Base-by-base conservation (phyloP, 257 asterid genomes). In the Osmanthus fragrans region DNA sequence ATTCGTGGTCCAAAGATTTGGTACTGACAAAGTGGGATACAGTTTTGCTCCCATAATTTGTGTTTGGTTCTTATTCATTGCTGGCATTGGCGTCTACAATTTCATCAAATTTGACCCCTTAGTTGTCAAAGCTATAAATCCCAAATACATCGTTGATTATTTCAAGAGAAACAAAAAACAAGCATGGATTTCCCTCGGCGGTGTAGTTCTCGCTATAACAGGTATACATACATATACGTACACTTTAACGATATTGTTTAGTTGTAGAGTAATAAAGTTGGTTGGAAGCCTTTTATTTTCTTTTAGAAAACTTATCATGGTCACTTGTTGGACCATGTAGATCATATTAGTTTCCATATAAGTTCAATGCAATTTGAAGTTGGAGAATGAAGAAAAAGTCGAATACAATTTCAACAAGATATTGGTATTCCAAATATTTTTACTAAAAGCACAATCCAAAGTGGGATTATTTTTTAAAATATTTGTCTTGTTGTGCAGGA, bases 121-220 rank as follows among this genome's bases (percentile, higher is more conserved):
- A 23, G 66, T 58, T n/a, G 4, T 58, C 66, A 58, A 58, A 21
- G 66, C 66, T 58, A 21, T 58, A 58, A 58, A 58, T 58, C 66
- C 66, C 8, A 58, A 21, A 58, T 58, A 58, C 32, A 58, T 58
- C 21, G 66, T 58, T 0, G 72, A 84, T 3, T 90, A 90, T 74
- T 89, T 92, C 49, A 78, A 0, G 19, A 81, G 92, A 82, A 88
- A 85, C 42, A 86, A 83, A n/a, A 71, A 71, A 21, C 29, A 58
- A 21, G 66, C 66, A n/a, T 58, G 66, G 66, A 21, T 58, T 0
- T 58, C 66, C 29, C 90, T 90, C 2, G 96, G 97, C 0, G 96
- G 96, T 23, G 66, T 58, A 9, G 66, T 58, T 58, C 66, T 58
- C 4, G 27, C 66, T 58, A 58, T 58, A 58, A 58, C 66, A 58